phyloP scores from a whole-genome alignment of 2,329 filamentous ascomycete species.

The Nothophoma quercina region DNA sequence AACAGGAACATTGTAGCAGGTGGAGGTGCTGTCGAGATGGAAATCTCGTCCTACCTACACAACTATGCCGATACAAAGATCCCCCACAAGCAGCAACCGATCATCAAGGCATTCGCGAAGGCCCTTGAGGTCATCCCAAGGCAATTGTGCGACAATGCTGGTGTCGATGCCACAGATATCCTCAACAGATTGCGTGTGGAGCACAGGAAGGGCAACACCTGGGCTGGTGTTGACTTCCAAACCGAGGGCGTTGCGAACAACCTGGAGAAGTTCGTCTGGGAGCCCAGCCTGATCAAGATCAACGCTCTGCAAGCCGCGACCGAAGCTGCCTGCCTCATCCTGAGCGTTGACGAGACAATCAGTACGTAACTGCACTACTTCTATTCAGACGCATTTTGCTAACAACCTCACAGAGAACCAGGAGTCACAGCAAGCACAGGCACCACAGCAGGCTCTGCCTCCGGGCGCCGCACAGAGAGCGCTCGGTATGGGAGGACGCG shows the following conservation, averaged over 20 bases:
- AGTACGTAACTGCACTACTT: slow-evolving; percentile 58
- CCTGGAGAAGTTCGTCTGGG: slow-evolving; percentile 96
- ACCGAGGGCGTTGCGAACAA: slow-evolving; percentile 94
- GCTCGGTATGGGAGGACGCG: slow-evolving; percentile 75
- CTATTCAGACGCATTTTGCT: slow-evolving; percentile 19
- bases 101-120: slow-evolving; percentile 98
- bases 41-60: slow-evolving; percentile 92
- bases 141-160: slow-evolving; percentile 97
- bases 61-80: slow-evolving; percentile 91
- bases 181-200: slow-evolving; percentile 95
- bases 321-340: slow-evolving; percentile 92
- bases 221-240: slow-evolving; percentile 95
- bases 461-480: slow-evolving; percentile 83
- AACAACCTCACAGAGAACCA: slow-evolving; percentile 71
- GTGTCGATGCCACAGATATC: slow-evolving; percentile 97
- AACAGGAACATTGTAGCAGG: slow-evolving; percentile 95
- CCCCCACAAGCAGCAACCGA: slow-evolving; percentile 91
- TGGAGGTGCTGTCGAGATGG: slow-evolving; percentile 95
- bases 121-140: slow-evolving; percentile 95
- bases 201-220: slow-evolving; percentile 89
- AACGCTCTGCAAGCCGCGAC: slow-evolving; percentile 97
- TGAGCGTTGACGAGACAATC: slow-evolving; percentile 98
- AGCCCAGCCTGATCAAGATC: slow-evolving; percentile 93
- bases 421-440: slow-evolving; percentile 85
- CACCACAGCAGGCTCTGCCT: slow-evolving; percentile 71